Percentiles rank a stretch among this genome's conserved stretches.
These are phyloP conservation scores for Zygoascus meyerae DNA, from an alignment of 1,139 yeast species.

Conservation along the genomic window DNA sequence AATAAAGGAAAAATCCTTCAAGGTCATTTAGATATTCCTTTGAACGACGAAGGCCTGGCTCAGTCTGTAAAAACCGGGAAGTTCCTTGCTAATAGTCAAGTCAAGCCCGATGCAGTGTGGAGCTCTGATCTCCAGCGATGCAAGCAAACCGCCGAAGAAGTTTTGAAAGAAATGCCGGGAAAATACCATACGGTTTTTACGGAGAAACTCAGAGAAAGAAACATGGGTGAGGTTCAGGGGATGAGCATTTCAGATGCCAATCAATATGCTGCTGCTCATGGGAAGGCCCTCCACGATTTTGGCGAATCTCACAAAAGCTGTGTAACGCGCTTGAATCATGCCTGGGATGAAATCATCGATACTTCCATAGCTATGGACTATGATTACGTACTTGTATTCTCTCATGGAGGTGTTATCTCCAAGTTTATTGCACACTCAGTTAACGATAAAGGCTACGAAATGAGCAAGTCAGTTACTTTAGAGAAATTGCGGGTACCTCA, in stretches of 20 bases:
- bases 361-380: slow-evolving; percentile 35
- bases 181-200: slow-evolving; percentile 11
- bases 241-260: slow-evolving; percentile 64
- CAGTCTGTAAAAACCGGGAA: slow-evolving; percentile 26
- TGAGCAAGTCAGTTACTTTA: slow-evolving; percentile 36
- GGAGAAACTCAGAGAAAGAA: slow-evolving; percentile 58
- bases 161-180: slow-evolving; percentile 15
- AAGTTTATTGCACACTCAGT: slow-evolving; percentile 46
- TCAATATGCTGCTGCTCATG: slow-evolving; percentile 45
- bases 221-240: slow-evolving; percentile 79
- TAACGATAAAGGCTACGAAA: slow-evolving; percentile 34
- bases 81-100: slow-evolving; percentile 15
- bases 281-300: slow-evolving; percentile 42
- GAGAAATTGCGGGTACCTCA: slow-evolving; percentile 55
- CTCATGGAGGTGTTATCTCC: slow-evolving; percentile 85
- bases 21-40: slow-evolving; percentile 48
- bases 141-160: slow-evolving; percentile 25
- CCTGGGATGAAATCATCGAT: slow-evolving; percentile 43
- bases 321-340: slow-evolving; percentile 44
- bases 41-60: slow-evolving; percentile 23
- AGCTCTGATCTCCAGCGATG: slow-evolving; percentile 33
- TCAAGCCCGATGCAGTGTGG: slow-evolving; percentile 27
- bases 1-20: slow-evolving; percentile 62
- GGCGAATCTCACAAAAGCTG: slow-evolving; percentile 53
- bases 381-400: slow-evolving; percentile 55